Evolutionary conservation across 2,329 filamentous ascomycete genomes (phyloP).

Genomic region (Colletotrichum lentis): DNA sequence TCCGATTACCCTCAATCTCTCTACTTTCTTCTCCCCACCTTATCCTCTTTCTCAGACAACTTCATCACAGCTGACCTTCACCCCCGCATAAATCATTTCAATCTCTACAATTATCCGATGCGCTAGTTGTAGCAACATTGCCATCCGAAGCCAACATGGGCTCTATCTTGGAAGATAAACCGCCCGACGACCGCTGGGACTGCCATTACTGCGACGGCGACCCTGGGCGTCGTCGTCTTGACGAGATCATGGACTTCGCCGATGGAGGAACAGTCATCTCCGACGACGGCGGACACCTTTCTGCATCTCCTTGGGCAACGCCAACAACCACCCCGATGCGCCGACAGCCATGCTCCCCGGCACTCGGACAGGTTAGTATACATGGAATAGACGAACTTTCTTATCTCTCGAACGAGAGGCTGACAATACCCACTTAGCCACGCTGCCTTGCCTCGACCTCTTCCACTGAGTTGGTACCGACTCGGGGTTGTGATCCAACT

Average conservation of each 20-base stretch:
- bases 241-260: background rate
- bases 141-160: constrained; percentile 23
- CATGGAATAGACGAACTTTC: background rate
- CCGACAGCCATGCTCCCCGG: background rate
- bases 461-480: background rate
- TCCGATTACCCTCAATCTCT: constrained; percentile 23
- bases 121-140: constrained; percentile 29
- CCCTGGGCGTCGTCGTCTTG: background rate
- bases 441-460: background rate
- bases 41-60: background rate
- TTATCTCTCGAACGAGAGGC: constrained; percentile 30
- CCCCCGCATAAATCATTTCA: constrained; percentile 9
- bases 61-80: background rate
- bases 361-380: constrained; percentile 25
- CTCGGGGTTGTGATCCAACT: background rate
- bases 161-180: constrained; percentile 1
- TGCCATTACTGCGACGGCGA: constrained; percentile 21
- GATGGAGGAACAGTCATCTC: background rate
- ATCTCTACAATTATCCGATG: constrained; percentile 4
- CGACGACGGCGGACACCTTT: background rate
- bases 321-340: background rate
- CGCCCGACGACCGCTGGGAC: constrained; percentile 26
- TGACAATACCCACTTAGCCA: constrained; percentile 25
- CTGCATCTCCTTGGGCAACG: background rate
- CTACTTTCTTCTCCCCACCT: constrained; percentile 15